These are phyloP conservation scores for Ceraceosorus guamensis DNA, from an alignment of 1,284 basidiomycete genomes.

Conservation along the genomic window DNA sequence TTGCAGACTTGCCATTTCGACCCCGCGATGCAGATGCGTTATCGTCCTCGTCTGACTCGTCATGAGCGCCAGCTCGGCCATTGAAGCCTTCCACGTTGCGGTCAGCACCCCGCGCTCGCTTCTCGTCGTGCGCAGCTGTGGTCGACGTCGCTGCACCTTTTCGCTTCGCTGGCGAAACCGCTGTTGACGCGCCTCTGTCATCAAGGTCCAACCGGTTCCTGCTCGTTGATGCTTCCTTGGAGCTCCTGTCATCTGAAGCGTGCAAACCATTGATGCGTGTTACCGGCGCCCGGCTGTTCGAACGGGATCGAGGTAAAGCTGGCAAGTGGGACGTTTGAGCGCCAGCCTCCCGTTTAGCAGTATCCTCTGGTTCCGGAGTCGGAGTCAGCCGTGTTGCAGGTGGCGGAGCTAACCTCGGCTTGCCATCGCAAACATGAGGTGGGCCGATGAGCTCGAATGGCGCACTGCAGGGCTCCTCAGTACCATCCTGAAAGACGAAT, in stretches of 20 bases:
- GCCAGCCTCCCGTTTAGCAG: too few relatives aligned
- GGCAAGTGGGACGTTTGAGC: too few relatives aligned
- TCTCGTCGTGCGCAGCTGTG: neutral
- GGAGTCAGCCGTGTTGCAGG: constrained; percentile 24
- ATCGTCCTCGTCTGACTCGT: neutral
- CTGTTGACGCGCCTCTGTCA: neutral
- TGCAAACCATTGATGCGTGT: too few relatives aligned
- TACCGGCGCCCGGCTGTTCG: too few relatives aligned
- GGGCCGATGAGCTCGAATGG: constrained; percentile 34
- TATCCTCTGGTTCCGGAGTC: constrained; percentile 12
- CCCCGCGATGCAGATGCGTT: too few relatives aligned
- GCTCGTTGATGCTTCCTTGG: too few relatives aligned
- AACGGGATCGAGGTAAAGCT: too few relatives aligned
- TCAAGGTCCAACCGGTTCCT: too few relatives aligned
- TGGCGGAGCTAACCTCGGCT: constrained; percentile 19
- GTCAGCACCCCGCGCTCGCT: neutral
- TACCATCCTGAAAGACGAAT: constrained; percentile 21
- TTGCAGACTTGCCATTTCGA: too few relatives aligned
- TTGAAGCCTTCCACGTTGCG: neutral
- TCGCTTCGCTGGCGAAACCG: neutral
- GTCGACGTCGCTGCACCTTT: neutral
- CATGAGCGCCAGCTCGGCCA: neutral
- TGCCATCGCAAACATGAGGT: constrained; percentile 40
- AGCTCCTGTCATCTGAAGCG: too few relatives aligned
- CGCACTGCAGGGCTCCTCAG: constrained; percentile 37